phyloP scores from a whole-genome alignment of 495 filamentous ascomycete genomes.

The Tuber umbilicatum region DNA sequence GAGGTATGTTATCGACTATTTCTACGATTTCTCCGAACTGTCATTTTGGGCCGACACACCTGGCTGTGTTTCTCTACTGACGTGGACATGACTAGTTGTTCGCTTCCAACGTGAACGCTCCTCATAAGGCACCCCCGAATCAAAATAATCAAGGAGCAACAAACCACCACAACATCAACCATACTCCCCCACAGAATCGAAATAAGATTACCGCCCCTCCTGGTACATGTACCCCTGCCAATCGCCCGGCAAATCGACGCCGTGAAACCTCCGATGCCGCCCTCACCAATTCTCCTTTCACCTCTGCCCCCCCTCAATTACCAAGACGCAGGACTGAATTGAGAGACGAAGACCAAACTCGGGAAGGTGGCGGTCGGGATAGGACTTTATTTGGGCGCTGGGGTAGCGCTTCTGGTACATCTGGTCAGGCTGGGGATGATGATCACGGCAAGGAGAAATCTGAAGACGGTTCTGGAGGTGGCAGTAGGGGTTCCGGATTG shows the following conservation, averaged over 20 bases:
- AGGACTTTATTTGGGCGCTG: conserved; percentile 45
- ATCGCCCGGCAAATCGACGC: conserved; percentile 66
- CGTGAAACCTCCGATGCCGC: conserved; percentile 72
- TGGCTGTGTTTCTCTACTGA: conserved; percentile 11
- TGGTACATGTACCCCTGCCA: conserved; percentile 48
- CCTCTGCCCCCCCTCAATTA: conserved; percentile 52
- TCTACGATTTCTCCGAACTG: conserved; percentile 12
- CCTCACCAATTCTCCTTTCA: conserved; percentile 60
- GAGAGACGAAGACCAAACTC: conserved; percentile 43
- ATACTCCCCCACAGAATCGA: conserved; percentile 37
- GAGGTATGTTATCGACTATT: conserved; percentile 54
- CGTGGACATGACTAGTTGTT: conserved; percentile 55
- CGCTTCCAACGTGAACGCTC: conserved; percentile 79
- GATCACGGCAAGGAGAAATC: conserved; percentile 34
- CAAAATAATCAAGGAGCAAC: conserved; percentile 60
- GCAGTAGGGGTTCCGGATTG: conserved; percentile 35
- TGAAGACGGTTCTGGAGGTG: conserved; percentile 31
- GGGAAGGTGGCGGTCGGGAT: conserved; percentile 37
- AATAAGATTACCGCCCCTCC: conserved; percentile 26
- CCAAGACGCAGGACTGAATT: conserved; percentile 68
- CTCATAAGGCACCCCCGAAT: conserved; percentile 73
- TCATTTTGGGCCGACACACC: conserved; percentile 3
- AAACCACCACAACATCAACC: conserved; percentile 25
- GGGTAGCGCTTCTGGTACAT: conserved; percentile 47
- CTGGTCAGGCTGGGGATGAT: conserved; percentile 42